Conservation (phyloP, 2,329 filamentous ascomycete species). For the Clarireedia hainanense region DNA sequence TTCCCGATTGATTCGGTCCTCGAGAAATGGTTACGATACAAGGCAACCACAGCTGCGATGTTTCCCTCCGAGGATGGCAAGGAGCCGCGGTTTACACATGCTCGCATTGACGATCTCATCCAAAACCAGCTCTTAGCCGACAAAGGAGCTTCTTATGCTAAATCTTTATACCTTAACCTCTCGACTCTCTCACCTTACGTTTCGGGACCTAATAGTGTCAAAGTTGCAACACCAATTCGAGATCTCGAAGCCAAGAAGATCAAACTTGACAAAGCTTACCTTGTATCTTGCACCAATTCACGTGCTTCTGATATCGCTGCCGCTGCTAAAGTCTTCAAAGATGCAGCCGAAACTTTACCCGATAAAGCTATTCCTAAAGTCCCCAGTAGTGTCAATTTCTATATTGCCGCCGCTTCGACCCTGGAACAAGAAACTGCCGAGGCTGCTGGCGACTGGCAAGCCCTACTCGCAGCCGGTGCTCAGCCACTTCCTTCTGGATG, state of each 20-base stretch:
- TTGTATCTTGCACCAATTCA: constrained; percentile 86
- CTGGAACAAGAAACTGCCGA: constrained; percentile 72
- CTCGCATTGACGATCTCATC: constrained; percentile 64
- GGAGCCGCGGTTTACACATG: constrained; percentile 60
- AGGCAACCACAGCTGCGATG: constrained; percentile 66
- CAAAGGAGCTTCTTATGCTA: constrained; percentile 71
- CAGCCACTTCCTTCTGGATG: constrained; percentile 64
- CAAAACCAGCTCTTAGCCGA: constrained; percentile 62
- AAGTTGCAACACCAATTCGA: constrained; percentile 69
- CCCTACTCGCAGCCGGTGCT: constrained; percentile 73
- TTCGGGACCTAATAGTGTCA: constrained; percentile 84
- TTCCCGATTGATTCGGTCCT: constrained; percentile 76
- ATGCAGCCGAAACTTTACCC: constrained; percentile 54
- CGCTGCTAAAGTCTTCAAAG: constrained; percentile 77
- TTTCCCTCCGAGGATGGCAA: constrained; percentile 38
- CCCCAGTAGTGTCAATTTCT: constrained; percentile 70
- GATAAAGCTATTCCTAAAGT: constrained; percentile 58
- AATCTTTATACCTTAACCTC: constrained; percentile 73
- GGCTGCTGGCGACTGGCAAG: constrained; percentile 77
- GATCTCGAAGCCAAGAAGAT: constrained; percentile 70
- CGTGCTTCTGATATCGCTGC: constrained; percentile 72
- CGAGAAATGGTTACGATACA: constrained; percentile 64
- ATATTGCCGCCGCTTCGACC: constrained; percentile 79
- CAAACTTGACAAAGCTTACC: constrained; percentile 72
- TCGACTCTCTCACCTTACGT: constrained; percentile 79